A percentile compares a stretch with the other conserved stretches of the same genome.
These are phyloP conservation scores for Durotheca rogersii DNA, from an alignment of 495 filamentous ascomycete genomes.

Conservation along the genomic window DNA sequence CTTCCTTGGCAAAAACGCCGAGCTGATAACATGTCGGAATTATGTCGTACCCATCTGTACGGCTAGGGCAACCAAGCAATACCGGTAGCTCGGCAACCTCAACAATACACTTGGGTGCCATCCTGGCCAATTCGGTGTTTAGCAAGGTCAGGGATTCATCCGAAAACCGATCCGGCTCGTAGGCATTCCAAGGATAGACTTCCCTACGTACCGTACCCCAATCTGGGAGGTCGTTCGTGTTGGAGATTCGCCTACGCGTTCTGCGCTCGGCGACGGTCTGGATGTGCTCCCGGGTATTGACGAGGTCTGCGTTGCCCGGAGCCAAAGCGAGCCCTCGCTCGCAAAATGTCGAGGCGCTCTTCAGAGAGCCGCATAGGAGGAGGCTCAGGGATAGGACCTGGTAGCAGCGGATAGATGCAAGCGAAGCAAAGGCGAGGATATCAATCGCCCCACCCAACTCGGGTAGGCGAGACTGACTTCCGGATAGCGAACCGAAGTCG, in stretches of 20 bases:
- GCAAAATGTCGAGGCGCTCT: slow-evolving; percentile 68
- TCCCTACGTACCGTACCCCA: slow-evolving; percentile 78
- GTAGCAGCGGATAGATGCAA: slow-evolving; percentile 54
- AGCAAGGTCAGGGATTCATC: slow-evolving; percentile 64
- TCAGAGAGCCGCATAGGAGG: slow-evolving; percentile 66
- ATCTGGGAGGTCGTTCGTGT: slow-evolving; percentile 60
- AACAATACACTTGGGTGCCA: slow-evolving; percentile 72
- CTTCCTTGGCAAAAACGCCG: slow-evolving; percentile 82
- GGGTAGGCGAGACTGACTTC: slow-evolving; percentile 39
- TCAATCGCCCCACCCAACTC: slow-evolving; percentile 32
- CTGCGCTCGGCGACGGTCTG: slow-evolving; percentile 48
- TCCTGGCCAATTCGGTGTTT: slow-evolving; percentile 62
- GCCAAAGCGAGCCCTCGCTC: slow-evolving; percentile 48
- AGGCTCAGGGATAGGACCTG: slow-evolving; percentile 61
- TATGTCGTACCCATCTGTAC: slow-evolving; percentile 45
- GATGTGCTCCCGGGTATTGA: slow-evolving; percentile 49
- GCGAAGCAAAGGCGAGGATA: slow-evolving; percentile 37
- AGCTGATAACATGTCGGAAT: slow-evolving; percentile 69
- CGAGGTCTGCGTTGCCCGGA: slow-evolving; percentile 49
- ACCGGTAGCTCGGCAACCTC: slow-evolving; percentile 70
- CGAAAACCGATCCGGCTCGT: slow-evolving; percentile 83
- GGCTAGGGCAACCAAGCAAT: slow-evolving; percentile 53
- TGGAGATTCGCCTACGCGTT: slow-evolving; percentile 43
- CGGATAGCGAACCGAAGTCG: slow-evolving; percentile 43
- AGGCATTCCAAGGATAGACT: slow-evolving; percentile 88